Evolutionary conservation across 805 yeast genomes (phyloP).

Genomic region (Lachancea nothofagi): DNA sequence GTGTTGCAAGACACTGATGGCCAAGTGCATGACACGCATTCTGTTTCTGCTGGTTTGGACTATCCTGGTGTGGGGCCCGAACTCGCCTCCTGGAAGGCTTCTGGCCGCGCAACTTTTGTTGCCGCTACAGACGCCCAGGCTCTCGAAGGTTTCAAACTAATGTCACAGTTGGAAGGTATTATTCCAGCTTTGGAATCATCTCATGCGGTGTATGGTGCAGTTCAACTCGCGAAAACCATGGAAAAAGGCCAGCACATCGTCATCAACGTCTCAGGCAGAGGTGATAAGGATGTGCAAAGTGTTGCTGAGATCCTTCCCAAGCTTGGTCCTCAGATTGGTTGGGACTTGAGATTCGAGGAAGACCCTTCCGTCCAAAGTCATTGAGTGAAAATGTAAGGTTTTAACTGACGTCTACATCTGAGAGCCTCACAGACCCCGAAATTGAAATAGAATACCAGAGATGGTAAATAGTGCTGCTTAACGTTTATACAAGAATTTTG

Average conservation of each 20-base stretch:
- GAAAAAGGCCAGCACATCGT: constrained; percentile 72
- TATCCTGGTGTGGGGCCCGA: constrained; percentile 99
- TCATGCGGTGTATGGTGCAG: constrained; percentile 91
- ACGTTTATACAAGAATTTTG: too few relatives aligned
- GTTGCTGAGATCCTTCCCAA: constrained; percentile 91
- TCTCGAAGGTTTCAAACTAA: constrained; percentile 76
- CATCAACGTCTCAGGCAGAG: constrained; percentile 94
- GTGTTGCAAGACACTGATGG: constrained; percentile 90
- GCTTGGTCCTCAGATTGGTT: constrained; percentile 84
- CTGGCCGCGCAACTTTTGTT: constrained; percentile 83
- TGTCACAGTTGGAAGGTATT: constrained; percentile 94
- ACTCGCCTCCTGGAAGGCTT: constrained; percentile 88
- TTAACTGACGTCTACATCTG: too few relatives aligned
- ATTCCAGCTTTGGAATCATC: constrained; percentile 98
- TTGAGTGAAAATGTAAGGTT: background rate
- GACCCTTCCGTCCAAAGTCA: constrained; percentile 24
- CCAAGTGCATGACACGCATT: constrained; percentile 95
- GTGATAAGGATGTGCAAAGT: constrained; percentile 97
- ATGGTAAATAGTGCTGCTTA: too few relatives aligned
- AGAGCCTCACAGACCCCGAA: too few relatives aligned
- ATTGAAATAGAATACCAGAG: too few relatives aligned
- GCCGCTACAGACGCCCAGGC: constrained; percentile 98
- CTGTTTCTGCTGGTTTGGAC: constrained; percentile 97
- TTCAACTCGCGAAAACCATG: constrained; percentile 81
- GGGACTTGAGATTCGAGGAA: constrained; percentile 87